Percentiles rank a stretch among this genome's conserved stretches.
Conservation (phyloP, 768 basidiomycete genomes). For the Cystofilobasidium macerans region DNA sequence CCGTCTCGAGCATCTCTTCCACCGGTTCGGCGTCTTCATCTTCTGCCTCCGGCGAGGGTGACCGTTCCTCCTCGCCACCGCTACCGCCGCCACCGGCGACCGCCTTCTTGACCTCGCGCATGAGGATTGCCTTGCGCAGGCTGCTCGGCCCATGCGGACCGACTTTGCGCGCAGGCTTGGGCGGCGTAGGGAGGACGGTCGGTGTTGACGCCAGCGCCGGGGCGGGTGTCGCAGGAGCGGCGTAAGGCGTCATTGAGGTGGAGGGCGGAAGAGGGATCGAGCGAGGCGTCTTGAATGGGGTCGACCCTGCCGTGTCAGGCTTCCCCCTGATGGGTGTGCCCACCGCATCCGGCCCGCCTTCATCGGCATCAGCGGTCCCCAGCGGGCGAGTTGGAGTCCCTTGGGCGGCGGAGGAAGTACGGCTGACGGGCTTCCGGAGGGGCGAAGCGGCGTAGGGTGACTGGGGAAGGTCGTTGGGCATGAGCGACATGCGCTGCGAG, state of each 20-base stretch:
- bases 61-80: background rate
- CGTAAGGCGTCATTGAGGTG: background rate
- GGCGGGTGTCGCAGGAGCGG: background rate
- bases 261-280: background rate
- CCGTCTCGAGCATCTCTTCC: background rate
- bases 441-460: constrained; percentile 11
- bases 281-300: background rate
- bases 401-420: background rate
- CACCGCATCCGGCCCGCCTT: too few species aligned
- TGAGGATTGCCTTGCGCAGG: background rate
- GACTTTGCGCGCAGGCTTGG: background rate
- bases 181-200: background rate
- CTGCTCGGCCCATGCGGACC: background rate
- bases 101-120: background rate
- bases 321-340: background rate
- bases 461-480: constrained; percentile 12
- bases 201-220: background rate
- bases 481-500: constrained; percentile 22
- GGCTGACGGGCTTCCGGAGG: background rate
- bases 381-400: too few species aligned
- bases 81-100: background rate
- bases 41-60: constrained; percentile 10
- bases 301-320: background rate
- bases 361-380: too few species aligned
- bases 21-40: background rate